These are phyloP conservation scores for Lichtheimia hyalospora DNA, from an alignment of 371 early-diverging fungal species.

Conservation along the genomic window DNA sequence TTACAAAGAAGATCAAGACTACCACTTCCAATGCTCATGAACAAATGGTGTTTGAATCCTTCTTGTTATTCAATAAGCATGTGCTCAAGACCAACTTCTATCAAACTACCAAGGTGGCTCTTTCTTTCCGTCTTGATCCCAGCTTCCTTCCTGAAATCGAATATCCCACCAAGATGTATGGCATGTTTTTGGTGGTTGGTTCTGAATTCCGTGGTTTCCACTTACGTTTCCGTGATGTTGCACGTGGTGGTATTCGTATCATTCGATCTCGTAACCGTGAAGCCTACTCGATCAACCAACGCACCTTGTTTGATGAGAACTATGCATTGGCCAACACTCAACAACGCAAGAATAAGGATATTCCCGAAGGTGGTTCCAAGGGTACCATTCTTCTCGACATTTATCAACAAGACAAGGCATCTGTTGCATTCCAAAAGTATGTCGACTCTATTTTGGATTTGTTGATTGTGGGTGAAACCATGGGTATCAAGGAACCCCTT, in stretches of 20 bases:
- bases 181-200: slow-evolving; percentile 97
- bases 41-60: slow-evolving; percentile 92
- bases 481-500: slow-evolving; percentile 95
- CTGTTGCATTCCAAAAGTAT: slow-evolving; percentile 98
- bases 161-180: slow-evolving; percentile 90
- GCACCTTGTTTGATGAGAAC: slow-evolving; percentile 97
- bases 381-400: slow-evolving; percentile 95
- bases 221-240: slow-evolving; percentile 95
- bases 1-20: slow-evolving; percentile 83
- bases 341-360: slow-evolving; percentile 98
- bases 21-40: slow-evolving; percentile 92
- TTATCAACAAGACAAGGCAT: slow-evolving; percentile 91
- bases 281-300: slow-evolving; percentile 94
- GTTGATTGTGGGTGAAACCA: slow-evolving; percentile 87
- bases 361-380: slow-evolving; percentile 98
- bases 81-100: slow-evolving; percentile 99
- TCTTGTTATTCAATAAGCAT: slow-evolving; percentile 94
- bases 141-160: slow-evolving; percentile 92
- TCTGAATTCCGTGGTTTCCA: slow-evolving; percentile 99
- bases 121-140: slow-evolving; percentile 96
- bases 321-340: slow-evolving; percentile 95
- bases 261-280: slow-evolving; percentile 97
- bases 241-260: slow-evolving; percentile 98
- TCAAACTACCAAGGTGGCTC: slow-evolving; percentile 97
- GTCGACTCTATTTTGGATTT: slow-evolving; percentile 94